These are phyloP conservation scores for maize (Zea mays) DNA, from an alignment of 176 grass and related monocot genomes.

Conservation along the genomic window DNA sequence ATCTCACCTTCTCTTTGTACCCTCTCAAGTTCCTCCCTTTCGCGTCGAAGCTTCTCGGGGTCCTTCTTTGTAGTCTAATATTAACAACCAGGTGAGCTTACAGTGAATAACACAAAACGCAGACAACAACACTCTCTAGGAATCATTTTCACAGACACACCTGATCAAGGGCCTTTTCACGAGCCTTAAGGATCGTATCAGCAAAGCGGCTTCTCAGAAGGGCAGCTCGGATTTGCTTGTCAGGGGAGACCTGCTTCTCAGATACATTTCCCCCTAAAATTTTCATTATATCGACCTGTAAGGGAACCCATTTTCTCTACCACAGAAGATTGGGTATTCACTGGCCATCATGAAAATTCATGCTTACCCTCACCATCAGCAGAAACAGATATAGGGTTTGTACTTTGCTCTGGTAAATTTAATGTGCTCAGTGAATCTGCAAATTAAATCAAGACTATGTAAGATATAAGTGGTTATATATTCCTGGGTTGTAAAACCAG, in stretches of 20 bases:
- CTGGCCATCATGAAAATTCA: too few species aligned
- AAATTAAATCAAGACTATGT: too few species aligned
- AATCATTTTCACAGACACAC: slow-evolving; percentile 49
- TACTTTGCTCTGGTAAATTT: too few species aligned
- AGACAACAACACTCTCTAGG: slow-evolving; percentile 25
- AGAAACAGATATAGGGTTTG: too few species aligned
- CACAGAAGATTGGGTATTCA: slow-evolving; percentile 29
- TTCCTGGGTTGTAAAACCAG: too few species aligned
- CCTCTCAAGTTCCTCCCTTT: slow-evolving; percentile 92
- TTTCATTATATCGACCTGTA: slow-evolving; percentile 49
- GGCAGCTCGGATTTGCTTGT: slow-evolving; percentile 77
- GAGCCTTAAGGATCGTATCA: slow-evolving; percentile 98
- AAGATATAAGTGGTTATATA: too few species aligned
- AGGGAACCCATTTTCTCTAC: slow-evolving; percentile 41
- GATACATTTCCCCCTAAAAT: slow-evolving; percentile 71
- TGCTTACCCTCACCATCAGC: too few species aligned
- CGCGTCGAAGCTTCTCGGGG: slow-evolving; percentile 77
- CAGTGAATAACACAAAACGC: slow-evolving; percentile 19
- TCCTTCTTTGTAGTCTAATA: slow-evolving; percentile 75
- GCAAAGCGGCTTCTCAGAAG: slow-evolving; percentile 82
- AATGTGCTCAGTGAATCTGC: too few species aligned
- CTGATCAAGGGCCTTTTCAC: slow-evolving; percentile 94
- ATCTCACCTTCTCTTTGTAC: slow-evolving; percentile 79
- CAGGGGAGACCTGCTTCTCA: slow-evolving; percentile 66
- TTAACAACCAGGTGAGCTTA: slow-evolving; percentile 32